Base-by-base conservation (phyloP, 2,329 filamentous ascomycete genomes). In the Aureobasidium sp. region DNA sequence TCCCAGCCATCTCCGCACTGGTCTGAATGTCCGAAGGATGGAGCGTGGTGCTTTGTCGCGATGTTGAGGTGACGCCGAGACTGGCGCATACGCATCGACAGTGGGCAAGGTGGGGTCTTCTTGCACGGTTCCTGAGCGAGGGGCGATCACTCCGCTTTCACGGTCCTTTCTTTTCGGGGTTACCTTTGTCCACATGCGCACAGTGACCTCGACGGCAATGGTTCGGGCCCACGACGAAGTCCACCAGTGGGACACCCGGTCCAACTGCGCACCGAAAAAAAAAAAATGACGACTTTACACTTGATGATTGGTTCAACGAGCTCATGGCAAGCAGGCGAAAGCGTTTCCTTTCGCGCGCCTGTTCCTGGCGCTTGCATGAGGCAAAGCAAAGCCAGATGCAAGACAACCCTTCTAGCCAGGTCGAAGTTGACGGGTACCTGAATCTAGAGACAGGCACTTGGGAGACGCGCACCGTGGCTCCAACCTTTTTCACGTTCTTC, bases 401-500 rank as follows among this genome's bases (percentile, higher is more conserved):
- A 39, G 36, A 57, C 37, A 57, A 29, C 29, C 52, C 53, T 57
- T 57, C 39, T 36, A 36, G 53, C 53, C 53, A 57, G 41, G 53
- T 25, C 53, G 39, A 57, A 57, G n/a, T 15, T 14, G 39, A 36
- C 53, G 53, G 53, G 53, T 57, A 57, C 53, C 53, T 57, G 53
- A 25, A 22, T 57, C 53, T 44, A 45, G 41, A 57, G 53, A 57
- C 53, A 44, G 53, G 53, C 45, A 14, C 53, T 42, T 57, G 53
- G 53, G 39, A 57, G 1, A 36, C 17, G 17, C 39, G 41, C 37
- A 34, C 39, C 53, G 37, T 57, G 25, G 37, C 53, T 42, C 36
- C 51, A 55, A 55, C 53, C 53, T 57, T 56, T 45, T 57, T 57
- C 39, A 36, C 53, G 53, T 45, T 57, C 53, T 57, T 44, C 39